Evolutionary conservation across 805 yeast genomes (phyloP).

Genomic region (Saturnispora mendoncae): DNA sequence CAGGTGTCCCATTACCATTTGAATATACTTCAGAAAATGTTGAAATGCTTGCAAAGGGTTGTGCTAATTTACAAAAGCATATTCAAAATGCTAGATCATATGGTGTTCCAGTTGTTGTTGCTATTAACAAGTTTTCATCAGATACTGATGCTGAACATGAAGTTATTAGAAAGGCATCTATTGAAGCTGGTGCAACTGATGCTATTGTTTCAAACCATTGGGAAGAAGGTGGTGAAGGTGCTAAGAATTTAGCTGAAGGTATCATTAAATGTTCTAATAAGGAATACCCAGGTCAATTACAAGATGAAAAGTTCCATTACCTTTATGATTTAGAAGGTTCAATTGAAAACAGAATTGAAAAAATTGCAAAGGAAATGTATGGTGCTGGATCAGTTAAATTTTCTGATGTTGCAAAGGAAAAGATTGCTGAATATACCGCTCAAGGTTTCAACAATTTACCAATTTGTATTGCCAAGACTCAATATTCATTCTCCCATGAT

Average conservation of each 20-base stretch:
- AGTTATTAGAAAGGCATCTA: constrained; percentile 68
- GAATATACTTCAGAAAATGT: constrained; percentile 77
- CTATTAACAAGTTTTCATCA: constrained; percentile 78
- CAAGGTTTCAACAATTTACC: constrained; percentile 92
- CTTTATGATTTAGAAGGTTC: constrained; percentile 60
- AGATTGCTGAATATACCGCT: constrained; percentile 68
- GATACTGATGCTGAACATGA: constrained; percentile 78
- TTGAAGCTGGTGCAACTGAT: constrained; percentile 86
- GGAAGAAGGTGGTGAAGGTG: constrained; percentile 94
- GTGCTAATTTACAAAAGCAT: constrained; percentile 84
- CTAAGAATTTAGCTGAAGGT: constrained; percentile 72
- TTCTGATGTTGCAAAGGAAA: constrained; percentile 68
- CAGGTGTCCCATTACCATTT: constrained; percentile 78
- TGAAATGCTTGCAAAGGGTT: constrained; percentile 68
- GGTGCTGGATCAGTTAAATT: constrained; percentile 84
- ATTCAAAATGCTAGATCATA: constrained; percentile 75
- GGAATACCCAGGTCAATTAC: constrained; percentile 30
- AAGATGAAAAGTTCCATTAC: constrained; percentile 42
- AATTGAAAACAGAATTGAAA: constrained; percentile 70
- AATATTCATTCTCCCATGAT: constrained; percentile 91
- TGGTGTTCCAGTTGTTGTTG: constrained; percentile 90
- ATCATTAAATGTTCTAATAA: constrained; percentile 60
- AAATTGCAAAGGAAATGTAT: constrained; percentile 83
- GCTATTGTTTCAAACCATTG: constrained; percentile 90
- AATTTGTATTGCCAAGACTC: constrained; percentile 95